Evolutionary conservation across 352 stramenopile genomes (phyloP), one percentile per base, ranked within the genome.

Genomic region (Pythium vanterpoolii): DNA sequence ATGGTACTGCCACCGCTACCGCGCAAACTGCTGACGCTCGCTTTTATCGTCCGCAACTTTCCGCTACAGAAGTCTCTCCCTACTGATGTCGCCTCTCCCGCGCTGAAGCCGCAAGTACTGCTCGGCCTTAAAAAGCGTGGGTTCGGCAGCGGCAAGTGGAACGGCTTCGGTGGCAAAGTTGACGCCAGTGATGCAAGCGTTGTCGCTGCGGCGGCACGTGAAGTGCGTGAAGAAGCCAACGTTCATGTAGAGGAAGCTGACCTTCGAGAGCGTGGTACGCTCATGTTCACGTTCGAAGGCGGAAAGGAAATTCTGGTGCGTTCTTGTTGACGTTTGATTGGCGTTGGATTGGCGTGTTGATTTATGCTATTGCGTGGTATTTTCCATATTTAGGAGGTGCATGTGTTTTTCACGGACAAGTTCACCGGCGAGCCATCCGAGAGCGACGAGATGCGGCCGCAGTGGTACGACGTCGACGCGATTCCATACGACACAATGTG

Each of bases 141-240:
- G 21, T 90, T 92, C 56, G 83, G 83, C 19, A 38, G 60, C 28
- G 79, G 79, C 33, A 90, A 90, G 53, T 91, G 76, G 76, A 93
- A 91, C 57, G 79, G 83, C 16, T 92, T 91, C 56, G 83, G 83
- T 36, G 83, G 83, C 21, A 93, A 93, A 72, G 67, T 93, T 13
- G 79, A 91, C 45, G 24, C 52, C 4, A 74, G 65, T 10, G 83
- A 93, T 49, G 55, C 53, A 0, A 78, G 64, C 18, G 34, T 78
- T 34, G 62, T 62, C 34, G 66, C 66, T 13, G 71, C 71, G 9
- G 66, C 71, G 21, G 71, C 71, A 49, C 66, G 71, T 10, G 71
- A 78, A 47, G 62, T 78, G 38, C 56, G 51, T 10, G 71, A 78
- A 63, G 83, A 93, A 57, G 65, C 76, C 8, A 56, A 58, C 38